Evolutionary conservation across 2,329 filamentous ascomycete species (phyloP).

Genomic region (Beauveria brongniartii): DNA sequence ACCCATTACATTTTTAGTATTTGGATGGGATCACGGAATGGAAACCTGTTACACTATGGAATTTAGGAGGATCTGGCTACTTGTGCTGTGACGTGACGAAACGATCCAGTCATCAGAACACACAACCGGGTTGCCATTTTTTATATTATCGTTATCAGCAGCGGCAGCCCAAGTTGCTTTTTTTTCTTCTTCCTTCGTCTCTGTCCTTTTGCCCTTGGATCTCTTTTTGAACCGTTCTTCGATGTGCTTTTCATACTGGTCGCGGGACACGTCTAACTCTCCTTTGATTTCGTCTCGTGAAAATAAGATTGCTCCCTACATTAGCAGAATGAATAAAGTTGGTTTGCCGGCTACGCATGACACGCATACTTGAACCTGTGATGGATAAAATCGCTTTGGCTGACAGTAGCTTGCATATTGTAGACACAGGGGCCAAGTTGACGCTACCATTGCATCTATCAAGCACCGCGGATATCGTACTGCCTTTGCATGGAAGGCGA

Average conservation of each 20-base stretch:
- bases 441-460: no score
- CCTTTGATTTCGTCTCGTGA: background rate
- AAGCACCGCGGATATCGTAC: no score
- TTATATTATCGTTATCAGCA: slow-evolving; percentile 7
- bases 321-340: background rate
- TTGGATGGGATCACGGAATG: background rate
- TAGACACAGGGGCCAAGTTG: no score
- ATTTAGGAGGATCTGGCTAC: slow-evolving; percentile 6
- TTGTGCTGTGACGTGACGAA: slow-evolving; percentile 10
- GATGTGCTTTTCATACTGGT: background rate
- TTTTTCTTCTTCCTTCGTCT: background rate
- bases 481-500: no score
- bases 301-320: background rate
- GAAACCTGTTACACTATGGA: background rate
- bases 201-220: background rate
- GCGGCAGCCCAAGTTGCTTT: background rate
- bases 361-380: background rate
- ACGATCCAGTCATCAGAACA: slow-evolving; percentile 5
- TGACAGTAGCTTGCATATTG: no score
- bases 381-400: background rate
- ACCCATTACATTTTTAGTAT: background rate
- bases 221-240: background rate
- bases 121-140: slow-evolving; percentile 1
- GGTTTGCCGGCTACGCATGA: background rate
- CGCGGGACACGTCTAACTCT: background rate